A percentile compares a stretch with the other conserved stretches of the same genome.
Evolutionary conservation across 148 eudicot species (phyloP).

Genomic region (Linanthus parryae): DNA sequence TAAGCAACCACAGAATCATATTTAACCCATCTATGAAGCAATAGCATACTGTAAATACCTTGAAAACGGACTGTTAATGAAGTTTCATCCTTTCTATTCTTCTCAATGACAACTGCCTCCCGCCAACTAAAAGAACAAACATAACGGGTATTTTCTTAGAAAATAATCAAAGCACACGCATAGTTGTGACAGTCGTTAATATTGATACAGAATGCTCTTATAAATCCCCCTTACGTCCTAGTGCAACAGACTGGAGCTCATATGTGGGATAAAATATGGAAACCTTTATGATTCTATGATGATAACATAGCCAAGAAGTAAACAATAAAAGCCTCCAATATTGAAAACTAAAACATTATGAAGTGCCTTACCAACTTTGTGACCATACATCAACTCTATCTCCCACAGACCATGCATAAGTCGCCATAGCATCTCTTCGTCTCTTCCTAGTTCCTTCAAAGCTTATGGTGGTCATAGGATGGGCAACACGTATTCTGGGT

Average conservation of each 20-base stretch:
- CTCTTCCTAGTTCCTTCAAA: conserved; percentile 68
- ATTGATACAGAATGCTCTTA: no score
- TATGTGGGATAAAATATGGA: no score
- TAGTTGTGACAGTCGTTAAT: no score
- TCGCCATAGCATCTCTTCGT: conserved; percentile 63
- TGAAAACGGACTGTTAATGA: conserved; percentile 67
- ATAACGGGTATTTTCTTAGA: no score
- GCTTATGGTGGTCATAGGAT: conserved; percentile 38
- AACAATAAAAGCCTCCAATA: no score
- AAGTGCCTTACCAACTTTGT: conserved; percentile 76
- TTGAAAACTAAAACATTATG: no score
- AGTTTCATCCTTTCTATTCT: conserved; percentile 56
- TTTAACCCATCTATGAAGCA: neutral
- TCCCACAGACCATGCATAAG: conserved; percentile 61
- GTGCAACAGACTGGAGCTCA: no score
- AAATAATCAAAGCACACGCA: no score
- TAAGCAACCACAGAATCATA: neutral
- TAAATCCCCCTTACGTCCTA: no score
- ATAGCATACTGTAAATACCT: conserved; percentile 32
- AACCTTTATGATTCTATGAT: no score
- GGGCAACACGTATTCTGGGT: conserved; percentile 59
- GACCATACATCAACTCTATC: conserved; percentile 83
- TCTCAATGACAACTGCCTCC: conserved; percentile 75
- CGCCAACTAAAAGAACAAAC: conserved; percentile 62
- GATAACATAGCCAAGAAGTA: no score